Evolutionary conservation across 106 monocot genomes (phyloP).

Genomic region (Agapanthus africanus): DNA sequence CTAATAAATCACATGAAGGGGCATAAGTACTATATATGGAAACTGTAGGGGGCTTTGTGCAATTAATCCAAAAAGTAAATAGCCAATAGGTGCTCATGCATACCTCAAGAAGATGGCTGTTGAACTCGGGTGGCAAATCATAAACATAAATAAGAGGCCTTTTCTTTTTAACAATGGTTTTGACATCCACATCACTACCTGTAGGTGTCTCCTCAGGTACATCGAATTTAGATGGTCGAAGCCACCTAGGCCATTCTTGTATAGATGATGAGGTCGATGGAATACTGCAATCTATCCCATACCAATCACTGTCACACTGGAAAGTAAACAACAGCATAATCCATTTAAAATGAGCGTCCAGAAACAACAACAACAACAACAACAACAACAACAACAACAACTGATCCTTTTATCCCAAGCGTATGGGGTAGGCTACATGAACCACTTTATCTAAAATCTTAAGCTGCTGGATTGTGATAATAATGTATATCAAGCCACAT

Average conservation of each 20-base stretch:
- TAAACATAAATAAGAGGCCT: constrained; percentile 97
- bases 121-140: constrained; percentile 89
- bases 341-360: not conserved
- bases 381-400: too few species aligned
- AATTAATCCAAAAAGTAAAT: not conserved
- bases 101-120: constrained; percentile 92
- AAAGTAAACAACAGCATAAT: constrained; percentile 3
- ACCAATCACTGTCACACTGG: constrained; percentile 81
- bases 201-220: constrained; percentile 30
- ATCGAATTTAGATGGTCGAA: constrained; percentile 52
- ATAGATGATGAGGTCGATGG: constrained; percentile 54
- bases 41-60: too few species aligned
- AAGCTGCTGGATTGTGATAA: too few species aligned
- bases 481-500: too few species aligned
- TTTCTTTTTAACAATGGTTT: constrained; percentile 56
- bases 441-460: too few species aligned
- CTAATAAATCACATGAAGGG: too few species aligned
- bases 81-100: constrained; percentile 48
- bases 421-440: too few species aligned
- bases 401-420: too few species aligned
- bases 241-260: constrained; percentile 74
- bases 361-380: too few species aligned
- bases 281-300: constrained; percentile 94
- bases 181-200: constrained; percentile 18
- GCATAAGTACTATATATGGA: too few species aligned